These are phyloP conservation scores for Paramarasmius palmivorus DNA, from an alignment of 1,284 basidiomycete species.

Conservation along the genomic window DNA sequence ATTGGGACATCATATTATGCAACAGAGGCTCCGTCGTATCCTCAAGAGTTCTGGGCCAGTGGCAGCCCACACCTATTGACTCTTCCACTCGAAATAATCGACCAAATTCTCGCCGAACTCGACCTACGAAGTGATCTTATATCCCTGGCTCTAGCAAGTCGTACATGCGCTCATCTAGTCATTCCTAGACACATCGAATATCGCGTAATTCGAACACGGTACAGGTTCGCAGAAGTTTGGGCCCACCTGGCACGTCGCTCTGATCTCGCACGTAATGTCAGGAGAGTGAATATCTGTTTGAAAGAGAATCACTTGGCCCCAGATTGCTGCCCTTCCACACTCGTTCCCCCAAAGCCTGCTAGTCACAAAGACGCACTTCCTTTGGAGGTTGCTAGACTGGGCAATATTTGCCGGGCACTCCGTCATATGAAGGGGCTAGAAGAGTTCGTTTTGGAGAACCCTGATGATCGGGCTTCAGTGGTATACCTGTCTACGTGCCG, in stretches of 20 bases:
- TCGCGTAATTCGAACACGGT: conserved; percentile 43
- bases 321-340: conserved; percentile 36
- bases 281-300: conserved; percentile 40
- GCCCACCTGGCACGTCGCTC: conserved; percentile 45
- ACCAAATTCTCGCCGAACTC: conserved; percentile 43
- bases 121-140: conserved; percentile 40
- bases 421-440: conserved; percentile 39
- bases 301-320: conserved; percentile 30
- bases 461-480: neutral
- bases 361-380: conserved; percentile 15
- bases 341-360: conserved; percentile 21
- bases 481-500: conserved; percentile 9
- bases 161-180: conserved; percentile 32
- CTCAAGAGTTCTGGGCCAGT: neutral
- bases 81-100: conserved; percentile 42
- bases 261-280: conserved; percentile 42
- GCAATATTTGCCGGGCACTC: conserved; percentile 39
- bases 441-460: conserved; percentile 37
- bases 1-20: neutral
- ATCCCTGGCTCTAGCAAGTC: conserved; percentile 43
- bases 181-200: conserved; percentile 50
- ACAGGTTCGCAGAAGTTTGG: conserved; percentile 43
- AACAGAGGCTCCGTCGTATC: neutral
- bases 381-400: conserved; percentile 30
- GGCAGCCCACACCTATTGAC: conserved; percentile 12